Evolutionary conservation across 371 early-diverging fungal species (phyloP), one percentile per base, ranked within the genome.

Genomic region (Actinomortierella ambigua): DNA sequence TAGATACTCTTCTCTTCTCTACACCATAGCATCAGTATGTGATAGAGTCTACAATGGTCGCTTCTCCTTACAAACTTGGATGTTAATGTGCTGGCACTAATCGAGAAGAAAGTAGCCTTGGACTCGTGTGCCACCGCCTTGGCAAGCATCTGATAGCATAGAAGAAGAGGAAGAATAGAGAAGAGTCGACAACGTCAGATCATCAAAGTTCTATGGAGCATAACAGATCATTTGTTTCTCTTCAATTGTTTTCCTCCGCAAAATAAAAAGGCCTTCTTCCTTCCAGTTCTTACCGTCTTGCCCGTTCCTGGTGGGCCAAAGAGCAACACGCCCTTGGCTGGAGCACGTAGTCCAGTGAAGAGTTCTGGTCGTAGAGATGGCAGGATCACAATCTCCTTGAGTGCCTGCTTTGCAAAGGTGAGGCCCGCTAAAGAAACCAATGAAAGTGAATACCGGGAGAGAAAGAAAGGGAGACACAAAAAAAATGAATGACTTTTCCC

Each of bases 371-470:
- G 67, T 22, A 87, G 64, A 54, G 88, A 85, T 24, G 94, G 94
- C 65, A 91, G 83, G 7, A 90, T 81, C 17, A 89, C 87, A 61
- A 92, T 90, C 75, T 94, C 94, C 39, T 88, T 83, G 22, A 94
- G 79, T 0, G 85, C 84, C 48, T 82, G 78, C 65, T 94, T 94
- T 14, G 92, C 91, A 39, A 80, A 76, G 0, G 83, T 81, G 26
- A 94, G 80, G 0, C 94, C 94, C 27, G 86, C 90, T 82, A 81
- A n/a, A n/a, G n/a, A n/a, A n/a, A n/a, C n/a, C n/a, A n/a, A n/a
- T n/a, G n/a, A n/a, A n/a, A n/a, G n/a, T n/a, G n/a, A n/a, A n/a
- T n/a, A n/a, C n/a, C n/a, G n/a, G n/a, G n/a, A 58, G 29, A 34
- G n/a, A 56, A 17, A 26, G n/a, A 13, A 71, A 59, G 49, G 4